Evolutionary conservation across 202 grass and related monocot genomes (phyloP).

Genomic region (Sporobolus alterniflorus): DNA sequence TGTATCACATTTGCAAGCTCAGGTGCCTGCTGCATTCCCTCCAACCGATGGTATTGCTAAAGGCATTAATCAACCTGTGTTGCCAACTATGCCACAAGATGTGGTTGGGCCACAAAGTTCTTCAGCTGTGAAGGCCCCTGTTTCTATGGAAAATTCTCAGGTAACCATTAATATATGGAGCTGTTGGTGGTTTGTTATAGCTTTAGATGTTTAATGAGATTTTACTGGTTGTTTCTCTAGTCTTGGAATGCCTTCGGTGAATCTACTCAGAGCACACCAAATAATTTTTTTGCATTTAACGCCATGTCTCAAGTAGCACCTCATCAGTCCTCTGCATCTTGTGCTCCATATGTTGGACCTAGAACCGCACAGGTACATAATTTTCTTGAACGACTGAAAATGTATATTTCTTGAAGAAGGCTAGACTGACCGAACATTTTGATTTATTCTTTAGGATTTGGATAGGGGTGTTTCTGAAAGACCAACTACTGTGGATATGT

Average conservation of each 20-base stretch:
- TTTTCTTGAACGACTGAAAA: constrained; percentile 6
- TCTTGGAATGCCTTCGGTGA: constrained; percentile 83
- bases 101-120: constrained; percentile 31
- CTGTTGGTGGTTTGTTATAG: constrained; percentile 17
- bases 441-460: constrained; percentile 42
- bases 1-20: constrained; percentile 41
- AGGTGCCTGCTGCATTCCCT: constrained; percentile 33
- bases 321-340: constrained; percentile 23
- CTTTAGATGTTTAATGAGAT: constrained; percentile 17
- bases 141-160: constrained; percentile 41
- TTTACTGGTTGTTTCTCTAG: constrained; percentile 58
- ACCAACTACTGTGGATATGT: constrained; percentile 42
- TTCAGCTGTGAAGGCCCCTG: constrained; percentile 35
- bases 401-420: constrained; percentile 19
- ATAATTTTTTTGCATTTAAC: constrained; percentile 52
- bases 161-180: constrained; percentile 40
- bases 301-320: constrained; percentile 35
- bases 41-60: constrained; percentile 33
- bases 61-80: constrained; percentile 44
- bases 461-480: constrained; percentile 40
- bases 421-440: constrained; percentile 19
- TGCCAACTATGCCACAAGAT: constrained; percentile 43
- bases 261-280: constrained; percentile 48
- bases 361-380: constrained; percentile 46
- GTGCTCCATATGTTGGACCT: constrained; percentile 37